These are phyloP conservation scores for Fistulinella prunicolor DNA, from an alignment of 768 basidiomycete genomes.

Conservation along the genomic window DNA sequence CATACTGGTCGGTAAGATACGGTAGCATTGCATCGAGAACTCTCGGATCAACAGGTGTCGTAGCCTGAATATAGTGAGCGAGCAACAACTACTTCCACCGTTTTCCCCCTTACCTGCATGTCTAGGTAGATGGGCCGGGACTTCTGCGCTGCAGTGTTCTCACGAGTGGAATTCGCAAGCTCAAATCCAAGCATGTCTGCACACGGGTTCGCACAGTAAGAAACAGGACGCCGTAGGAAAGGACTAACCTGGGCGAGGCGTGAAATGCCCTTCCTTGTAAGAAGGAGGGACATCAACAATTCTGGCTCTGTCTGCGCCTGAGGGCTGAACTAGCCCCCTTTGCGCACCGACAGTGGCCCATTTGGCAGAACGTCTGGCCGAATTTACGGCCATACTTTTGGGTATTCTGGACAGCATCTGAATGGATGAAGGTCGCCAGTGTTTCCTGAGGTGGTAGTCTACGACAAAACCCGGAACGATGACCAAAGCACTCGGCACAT, in stretches of 20 bases:
- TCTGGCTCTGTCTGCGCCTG: conserved; percentile 77
- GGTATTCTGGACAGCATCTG: conserved; percentile 61
- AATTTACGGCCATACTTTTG: conserved; percentile 31
- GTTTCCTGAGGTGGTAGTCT: conserved; percentile 14
- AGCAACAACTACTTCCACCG: background rate
- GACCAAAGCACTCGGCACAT: conserved; percentile 8
- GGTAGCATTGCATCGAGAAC: conserved; percentile 98
- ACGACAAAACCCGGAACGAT: conserved; percentile 5
- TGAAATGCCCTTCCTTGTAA: conserved; percentile 65
- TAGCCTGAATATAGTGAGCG: conserved; percentile 57
- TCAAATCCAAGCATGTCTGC: conserved; percentile 90
- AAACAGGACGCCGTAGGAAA: background rate
- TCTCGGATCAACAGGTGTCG: conserved; percentile 95
- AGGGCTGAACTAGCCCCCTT: conserved; percentile 76
- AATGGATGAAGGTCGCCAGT: conserved; percentile 1
- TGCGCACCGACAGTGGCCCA: conserved; percentile 29
- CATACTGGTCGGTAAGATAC: conserved; percentile 91
- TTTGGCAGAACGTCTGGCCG: conserved; percentile 26
- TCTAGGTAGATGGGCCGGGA: conserved; percentile 94
- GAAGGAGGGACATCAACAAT: conserved; percentile 77
- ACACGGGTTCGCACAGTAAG: conserved; percentile 2
- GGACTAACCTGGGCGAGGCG: conserved; percentile 63
- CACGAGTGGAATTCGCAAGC: conserved; percentile 59
- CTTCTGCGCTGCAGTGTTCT: conserved; percentile 55
- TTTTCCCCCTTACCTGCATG: conserved; percentile 70